phyloP scores from a whole-genome alignment of 2,329 filamentous ascomycete species.

The Didymella lethalis region DNA sequence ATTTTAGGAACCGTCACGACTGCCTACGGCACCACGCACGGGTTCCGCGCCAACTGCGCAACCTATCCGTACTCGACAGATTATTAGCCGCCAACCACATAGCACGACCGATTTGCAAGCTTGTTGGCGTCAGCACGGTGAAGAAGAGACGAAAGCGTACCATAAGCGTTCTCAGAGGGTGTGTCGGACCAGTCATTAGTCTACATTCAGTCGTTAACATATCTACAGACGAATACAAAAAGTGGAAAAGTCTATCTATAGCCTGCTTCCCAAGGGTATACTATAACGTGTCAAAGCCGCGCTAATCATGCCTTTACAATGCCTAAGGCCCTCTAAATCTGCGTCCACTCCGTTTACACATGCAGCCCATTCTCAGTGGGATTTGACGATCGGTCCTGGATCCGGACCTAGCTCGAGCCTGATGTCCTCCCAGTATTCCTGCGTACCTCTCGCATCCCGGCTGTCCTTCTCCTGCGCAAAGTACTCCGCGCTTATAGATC shows the following conservation, averaged over 20 bases:
- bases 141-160: background rate
- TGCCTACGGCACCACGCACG: background rate
- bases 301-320: constrained; percentile 12
- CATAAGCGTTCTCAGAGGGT: constrained; percentile 24
- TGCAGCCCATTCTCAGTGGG: constrained; percentile 2
- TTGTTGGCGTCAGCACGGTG: background rate
- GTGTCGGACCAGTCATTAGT: constrained; percentile 30
- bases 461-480: constrained; percentile 13
- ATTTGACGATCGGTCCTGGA: constrained; percentile 13
- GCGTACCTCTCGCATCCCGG: background rate
- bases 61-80: background rate
- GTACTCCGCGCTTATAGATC: constrained; percentile 18
- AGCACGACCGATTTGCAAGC: background rate
- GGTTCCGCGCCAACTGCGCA: background rate
- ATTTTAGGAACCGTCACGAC: background rate
- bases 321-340: constrained; percentile 1
- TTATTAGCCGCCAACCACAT: background rate
- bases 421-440: constrained; percentile 13
- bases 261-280: constrained; percentile 29
- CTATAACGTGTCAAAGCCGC: constrained; percentile 24
- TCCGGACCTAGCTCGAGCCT: constrained; percentile 10
- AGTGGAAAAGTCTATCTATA: constrained; percentile 25
- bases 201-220: constrained; percentile 33
- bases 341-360: background rate
- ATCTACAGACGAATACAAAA: constrained; percentile 35